Percentiles rank a stretch among this genome's conserved stretches.
Evolutionary conservation across 2,329 filamentous ascomycete species (phyloP).

Genomic region (Chlorencoelia australis): DNA sequence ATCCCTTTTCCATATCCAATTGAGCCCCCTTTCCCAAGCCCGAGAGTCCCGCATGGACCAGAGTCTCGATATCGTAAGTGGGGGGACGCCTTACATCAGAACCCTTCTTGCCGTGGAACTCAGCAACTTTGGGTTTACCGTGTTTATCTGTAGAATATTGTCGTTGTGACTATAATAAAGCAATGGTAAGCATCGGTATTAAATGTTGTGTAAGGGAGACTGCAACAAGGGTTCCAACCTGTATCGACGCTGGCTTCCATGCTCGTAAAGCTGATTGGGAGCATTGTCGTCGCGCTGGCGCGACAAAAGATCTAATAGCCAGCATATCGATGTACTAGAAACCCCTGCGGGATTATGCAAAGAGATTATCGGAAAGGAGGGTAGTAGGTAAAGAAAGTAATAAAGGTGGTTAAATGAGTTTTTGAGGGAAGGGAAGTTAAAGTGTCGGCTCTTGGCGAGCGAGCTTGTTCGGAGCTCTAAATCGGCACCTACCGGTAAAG

Average conservation of each 20-base stretch:
- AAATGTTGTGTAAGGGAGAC: constrained; percentile 2
- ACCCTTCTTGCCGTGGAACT: constrained; percentile 87
- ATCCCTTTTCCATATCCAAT: constrained; percentile 12
- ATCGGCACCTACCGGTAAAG: constrained; percentile 2
- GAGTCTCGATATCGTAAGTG: constrained; percentile 28
- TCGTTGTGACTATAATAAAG: constrained; percentile 37
- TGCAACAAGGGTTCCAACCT: constrained; percentile 39
- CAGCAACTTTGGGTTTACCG: constrained; percentile 68
- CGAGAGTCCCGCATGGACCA: too few relatives aligned
- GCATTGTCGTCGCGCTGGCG: constrained; percentile 68
- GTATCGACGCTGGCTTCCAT: constrained; percentile 38
- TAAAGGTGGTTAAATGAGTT: constrained; percentile 8
- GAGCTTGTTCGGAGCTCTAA: background rate
- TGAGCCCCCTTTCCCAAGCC: constrained; percentile 13
- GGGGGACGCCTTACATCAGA: constrained; percentile 56
- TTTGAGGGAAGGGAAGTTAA: constrained; percentile 7
- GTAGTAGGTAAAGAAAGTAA: constrained; percentile 7
- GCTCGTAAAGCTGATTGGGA: constrained; percentile 57
- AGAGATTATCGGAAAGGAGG: constrained; percentile 1
- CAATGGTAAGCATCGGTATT: constrained; percentile 14
- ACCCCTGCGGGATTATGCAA: constrained; percentile 1
- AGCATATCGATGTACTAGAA: constrained; percentile 54
- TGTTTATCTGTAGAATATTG: constrained; percentile 54
- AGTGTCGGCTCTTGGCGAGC: constrained; percentile 6
- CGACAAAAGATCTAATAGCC: constrained; percentile 67